Evolutionary conservation across 1,139 yeast species (phyloP), one percentile per base, ranked within the genome.

Genomic region (Saccharomycopsis hybrid): DNA sequence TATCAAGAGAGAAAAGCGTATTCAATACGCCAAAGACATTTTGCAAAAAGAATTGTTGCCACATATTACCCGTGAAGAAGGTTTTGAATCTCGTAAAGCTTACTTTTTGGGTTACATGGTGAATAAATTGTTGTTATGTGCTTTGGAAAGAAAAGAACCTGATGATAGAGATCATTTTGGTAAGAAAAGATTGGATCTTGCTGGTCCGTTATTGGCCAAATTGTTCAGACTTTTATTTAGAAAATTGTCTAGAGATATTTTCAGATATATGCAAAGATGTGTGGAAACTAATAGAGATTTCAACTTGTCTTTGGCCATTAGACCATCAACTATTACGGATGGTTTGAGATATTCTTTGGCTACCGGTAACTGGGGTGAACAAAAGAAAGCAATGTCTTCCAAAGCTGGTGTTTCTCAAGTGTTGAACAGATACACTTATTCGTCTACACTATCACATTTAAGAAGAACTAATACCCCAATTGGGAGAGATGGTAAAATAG

Each of bases 281-380:
- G 97, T 92, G 55, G 99, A 94, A 70, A 89, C 92, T 61, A 95
- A 94, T 67, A 88, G 89, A 67, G 98, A 90, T 67, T 92, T 92
- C 74, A 92, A 92, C 65, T 78, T 92, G 70, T 90, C 96, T 43
- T 77, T 92, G 62, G 98, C 98, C 32, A 97, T 92, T 59, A 92
- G 92, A 70, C 89, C 97, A 25, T 94, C 90, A 60, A 92, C 97
- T 5, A 88, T 92, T 60, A 94, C 98, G 41, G 94, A 95, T 57
- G 99, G 99, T 66, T 79, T 92, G 68, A 86, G 95, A 67, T 94
- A 92, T 70, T 94, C 98, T 38, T 77, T 92, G 61, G 98, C 99
- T 48, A 92, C 99, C 18, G 99, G 99, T 74, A 92, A 94, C 71
- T 92, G 99, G 99, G 98, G 98, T 72, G 98, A 94, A 70, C 98